Evolutionary conservation across 1,284 basidiomycete genomes (phyloP), one percentile per base, ranked within the genome.

Genomic region (Irpex sp.): DNA sequence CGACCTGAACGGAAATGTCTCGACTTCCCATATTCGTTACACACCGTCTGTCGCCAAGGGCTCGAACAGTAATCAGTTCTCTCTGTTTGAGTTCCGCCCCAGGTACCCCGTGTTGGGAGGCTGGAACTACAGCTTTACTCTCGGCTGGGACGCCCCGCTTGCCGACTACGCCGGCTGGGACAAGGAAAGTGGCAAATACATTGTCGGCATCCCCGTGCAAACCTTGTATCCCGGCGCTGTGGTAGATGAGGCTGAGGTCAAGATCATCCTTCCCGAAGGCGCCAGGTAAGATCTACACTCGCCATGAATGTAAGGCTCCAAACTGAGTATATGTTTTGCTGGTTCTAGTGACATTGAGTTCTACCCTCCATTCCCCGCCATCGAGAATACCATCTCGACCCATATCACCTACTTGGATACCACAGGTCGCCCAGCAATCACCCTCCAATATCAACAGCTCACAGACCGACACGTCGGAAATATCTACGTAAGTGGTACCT

Each of bases 71-170:
- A 81, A 78, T 62, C 82, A 84, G 61, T 83, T 79, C 70, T 91
- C 88, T 64, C 68, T 86, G 8, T 79, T 98, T 49, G 95, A 98
- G 71, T 74, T 99, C 55, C 83, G 83, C 55, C 97, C 97, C 0
- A 85, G 97, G 47, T 99, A 96, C 75, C 97, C 97, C 6, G 72
- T 99, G 31, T 77, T 98, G 65, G 97, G 97, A 36, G 96, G 97
- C 17, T 99, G 97, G 97, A 98, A 98, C 75, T 99, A 97, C 77
- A 87, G 83, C 51, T 99, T 97, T 78, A 94, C 92, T 4, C 82
- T 98, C 9, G 97, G 97, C 2, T 99, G 92, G 84, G 95, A 98
- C 71, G 82, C 90, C 7, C 90, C 93, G 19, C 80, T 97, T 55
- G 80, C 76, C n/a, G 90, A 95, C 71, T 89, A 86, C 56, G 85